These are phyloP conservation scores for Aphanomyces stellatus DNA, from an alignment of 352 stramenopile genomes.

Conservation along the genomic window DNA sequence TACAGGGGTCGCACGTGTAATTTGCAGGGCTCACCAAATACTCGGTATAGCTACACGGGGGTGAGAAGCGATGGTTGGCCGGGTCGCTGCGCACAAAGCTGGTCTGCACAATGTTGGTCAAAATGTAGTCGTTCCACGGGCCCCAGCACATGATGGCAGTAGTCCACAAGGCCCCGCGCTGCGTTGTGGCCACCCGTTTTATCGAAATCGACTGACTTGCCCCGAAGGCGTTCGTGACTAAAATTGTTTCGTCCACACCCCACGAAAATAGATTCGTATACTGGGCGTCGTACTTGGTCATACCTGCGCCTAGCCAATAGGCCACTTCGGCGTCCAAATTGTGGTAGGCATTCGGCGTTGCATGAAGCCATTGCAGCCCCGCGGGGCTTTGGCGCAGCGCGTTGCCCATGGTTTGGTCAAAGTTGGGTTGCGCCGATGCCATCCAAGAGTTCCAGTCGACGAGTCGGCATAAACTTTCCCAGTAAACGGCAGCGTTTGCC, in stretches of 20 bases:
- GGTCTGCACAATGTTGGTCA: not conserved
- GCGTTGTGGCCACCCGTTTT: not conserved
- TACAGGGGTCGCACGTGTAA: not conserved
- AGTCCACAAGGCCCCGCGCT: not conserved
- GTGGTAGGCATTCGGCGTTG: not conserved
- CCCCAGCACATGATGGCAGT: not conserved
- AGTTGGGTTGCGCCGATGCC: not conserved
- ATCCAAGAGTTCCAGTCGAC: not conserved
- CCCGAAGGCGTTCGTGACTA: conserved; percentile 1
- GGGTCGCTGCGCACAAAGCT: not conserved
- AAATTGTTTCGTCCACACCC: conserved; percentile 2
- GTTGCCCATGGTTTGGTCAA: not conserved
- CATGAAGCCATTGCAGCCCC: not conserved
- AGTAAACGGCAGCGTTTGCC: conserved; percentile 3
- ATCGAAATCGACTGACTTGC: not conserved
- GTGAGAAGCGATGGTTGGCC: not conserved
- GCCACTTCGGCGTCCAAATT: not conserved
- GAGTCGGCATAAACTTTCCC: not conserved
- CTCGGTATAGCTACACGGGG: not conserved
- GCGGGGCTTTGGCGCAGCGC: not conserved
- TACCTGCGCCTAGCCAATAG: not conserved
- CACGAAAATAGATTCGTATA: not conserved
- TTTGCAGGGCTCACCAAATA: not conserved
- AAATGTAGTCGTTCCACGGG: not conserved
- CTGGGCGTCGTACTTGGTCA: not conserved